Conservation (phyloP, 2,329 filamentous ascomycete species). For the Alternaria sp. region DNA sequence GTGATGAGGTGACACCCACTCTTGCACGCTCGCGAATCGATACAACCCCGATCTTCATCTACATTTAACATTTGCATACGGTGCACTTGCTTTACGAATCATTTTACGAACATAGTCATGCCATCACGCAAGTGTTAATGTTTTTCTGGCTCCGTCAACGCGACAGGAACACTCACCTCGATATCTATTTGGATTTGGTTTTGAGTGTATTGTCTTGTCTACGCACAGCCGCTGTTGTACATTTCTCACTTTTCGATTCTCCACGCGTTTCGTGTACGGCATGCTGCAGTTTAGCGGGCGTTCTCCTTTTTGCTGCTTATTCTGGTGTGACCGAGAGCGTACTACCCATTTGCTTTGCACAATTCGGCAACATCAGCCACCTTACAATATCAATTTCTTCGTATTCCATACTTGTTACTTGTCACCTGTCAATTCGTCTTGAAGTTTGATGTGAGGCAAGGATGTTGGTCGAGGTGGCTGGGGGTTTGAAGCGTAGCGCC, state of each 20-base stretch:
- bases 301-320: slow-evolving; percentile 29
- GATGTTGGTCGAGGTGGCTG: slow-evolving; percentile 12
- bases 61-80: slow-evolving; percentile 15
- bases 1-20: slow-evolving; percentile 27
- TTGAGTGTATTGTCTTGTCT: slow-evolving; percentile 29
- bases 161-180: slow-evolving; percentile 33
- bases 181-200: slow-evolving; percentile 27
- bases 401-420: slow-evolving; percentile 10
- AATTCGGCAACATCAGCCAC: slow-evolving; percentile 10
- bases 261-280: slow-evolving; percentile 21
- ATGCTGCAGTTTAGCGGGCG: slow-evolving; percentile 49
- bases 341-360: slow-evolving; percentile 27
- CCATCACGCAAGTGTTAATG: slow-evolving; percentile 46
- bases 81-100: slow-evolving; percentile 34
- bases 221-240: slow-evolving; percentile 32
- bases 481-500: slow-evolving; percentile 16
- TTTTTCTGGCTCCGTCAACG: slow-evolving; percentile 34
- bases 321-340: slow-evolving; percentile 10
- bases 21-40: slow-evolving; percentile 3
- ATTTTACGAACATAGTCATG: slow-evolving; percentile 34
- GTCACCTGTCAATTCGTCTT: slow-evolving; percentile 11
- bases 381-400: slow-evolving; percentile 8
- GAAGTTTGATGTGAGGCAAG: slow-evolving; percentile 14
- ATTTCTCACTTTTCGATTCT: slow-evolving; percentile 27
- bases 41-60: slow-evolving; percentile 15